These are phyloP conservation scores for Lichtheimia ramosa DNA, from an alignment of 371 early-diverging fungal genomes.

Conservation along the genomic window DNA sequence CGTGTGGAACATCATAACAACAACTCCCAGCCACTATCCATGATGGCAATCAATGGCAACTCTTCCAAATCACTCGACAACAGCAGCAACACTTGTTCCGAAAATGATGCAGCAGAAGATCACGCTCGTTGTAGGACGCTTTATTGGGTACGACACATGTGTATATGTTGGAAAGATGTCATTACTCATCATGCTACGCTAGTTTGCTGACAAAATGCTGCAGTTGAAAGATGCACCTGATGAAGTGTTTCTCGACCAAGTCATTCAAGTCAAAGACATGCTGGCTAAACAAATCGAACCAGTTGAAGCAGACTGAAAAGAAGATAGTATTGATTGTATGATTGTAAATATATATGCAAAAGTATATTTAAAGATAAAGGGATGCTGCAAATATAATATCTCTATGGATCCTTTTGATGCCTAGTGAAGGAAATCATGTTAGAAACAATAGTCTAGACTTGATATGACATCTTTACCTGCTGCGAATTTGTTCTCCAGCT, in stretches of 20 bases:
- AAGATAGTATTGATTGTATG: no score
- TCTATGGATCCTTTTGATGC: constrained; percentile 93
- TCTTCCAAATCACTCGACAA: no score
- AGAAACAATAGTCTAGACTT: no score
- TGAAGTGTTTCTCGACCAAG: constrained; percentile 13
- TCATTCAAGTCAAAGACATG: constrained; percentile 12
- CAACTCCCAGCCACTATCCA: no score
- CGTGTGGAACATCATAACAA: no score
- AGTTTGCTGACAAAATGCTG: constrained; percentile 42
- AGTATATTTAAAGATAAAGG: constrained; percentile 83
- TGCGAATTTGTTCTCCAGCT: constrained; percentile 96
- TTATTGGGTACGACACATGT: constrained; percentile 25
- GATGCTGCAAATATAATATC: constrained; percentile 99
- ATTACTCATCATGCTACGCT: neutral
- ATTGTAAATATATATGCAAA: no score
- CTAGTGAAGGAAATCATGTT: neutral
- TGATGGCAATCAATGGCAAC: no score
- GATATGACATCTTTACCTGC: constrained; percentile 50
- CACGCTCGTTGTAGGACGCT: constrained; percentile 17
- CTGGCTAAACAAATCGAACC: neutral
- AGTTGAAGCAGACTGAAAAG: no score
- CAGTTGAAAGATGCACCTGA: constrained; percentile 19
- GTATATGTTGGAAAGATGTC: neutral
- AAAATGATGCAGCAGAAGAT: no score
- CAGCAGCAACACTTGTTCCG: no score